A percentile compares a stretch with the other conserved stretches of the same genome.
Evolutionary conservation across 345 rosid genomes (phyloP).

Genomic region (Mangifera indica): DNA sequence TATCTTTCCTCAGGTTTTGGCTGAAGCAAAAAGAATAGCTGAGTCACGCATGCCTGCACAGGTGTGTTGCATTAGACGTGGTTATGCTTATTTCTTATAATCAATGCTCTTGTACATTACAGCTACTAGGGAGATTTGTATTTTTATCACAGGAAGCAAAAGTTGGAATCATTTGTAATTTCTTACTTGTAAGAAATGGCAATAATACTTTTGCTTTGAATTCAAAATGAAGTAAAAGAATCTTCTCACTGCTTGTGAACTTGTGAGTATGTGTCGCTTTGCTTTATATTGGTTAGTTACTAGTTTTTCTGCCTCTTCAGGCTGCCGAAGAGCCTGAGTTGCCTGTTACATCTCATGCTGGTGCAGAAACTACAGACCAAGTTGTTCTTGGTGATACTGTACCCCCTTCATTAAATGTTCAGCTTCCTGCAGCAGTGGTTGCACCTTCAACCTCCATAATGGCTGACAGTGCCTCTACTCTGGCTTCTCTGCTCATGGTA

Average conservation of each 20-base stretch:
- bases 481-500: constrained; percentile 92
- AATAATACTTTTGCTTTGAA: too few relatives aligned
- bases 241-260: background rate
- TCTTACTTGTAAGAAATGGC: background rate
- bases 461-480: constrained; percentile 79
- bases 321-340: constrained; percentile 64
- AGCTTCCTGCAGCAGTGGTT: constrained; percentile 46
- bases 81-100: background rate
- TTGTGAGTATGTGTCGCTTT: background rate
- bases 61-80: constrained; percentile 38
- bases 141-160: background rate
- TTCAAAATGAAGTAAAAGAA: background rate
- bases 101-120: background rate
- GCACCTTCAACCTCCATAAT: constrained; percentile 59
- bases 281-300: background rate
- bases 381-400: constrained; percentile 42
- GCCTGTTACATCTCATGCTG: constrained; percentile 48
- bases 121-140: background rate
- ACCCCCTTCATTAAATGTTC: constrained; percentile 56
- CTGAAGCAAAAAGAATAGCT: constrained; percentile 88
- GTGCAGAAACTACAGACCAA: constrained; percentile 57
- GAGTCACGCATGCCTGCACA: constrained; percentile 69
- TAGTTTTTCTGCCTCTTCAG: constrained; percentile 36
- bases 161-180: background rate
- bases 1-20: constrained; percentile 57